phyloP scores from a whole-genome alignment of 768 basidiomycete species.

The Tylopilus rubrobrunneus region DNA sequence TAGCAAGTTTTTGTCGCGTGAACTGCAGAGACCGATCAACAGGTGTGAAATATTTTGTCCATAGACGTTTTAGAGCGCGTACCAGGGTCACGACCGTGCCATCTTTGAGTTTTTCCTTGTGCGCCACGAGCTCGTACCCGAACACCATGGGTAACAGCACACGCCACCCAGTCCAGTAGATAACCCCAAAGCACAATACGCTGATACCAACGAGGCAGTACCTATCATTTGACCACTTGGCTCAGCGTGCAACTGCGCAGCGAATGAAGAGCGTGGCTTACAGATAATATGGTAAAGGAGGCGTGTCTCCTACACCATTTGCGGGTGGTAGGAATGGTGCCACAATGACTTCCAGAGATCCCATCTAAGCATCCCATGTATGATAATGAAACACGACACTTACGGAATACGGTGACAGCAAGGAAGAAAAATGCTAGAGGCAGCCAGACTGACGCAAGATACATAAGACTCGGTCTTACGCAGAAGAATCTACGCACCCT shows the following conservation, averaged over 20 bases:
- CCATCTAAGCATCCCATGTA: slow-evolving; percentile 3
- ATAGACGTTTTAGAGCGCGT: slow-evolving; percentile 13
- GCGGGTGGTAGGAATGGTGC: slow-evolving; percentile 54
- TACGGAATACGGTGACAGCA: slow-evolving; percentile 47
- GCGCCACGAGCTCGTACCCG: slow-evolving; percentile 43
- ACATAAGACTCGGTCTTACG: neutral
- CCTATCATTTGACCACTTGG: slow-evolving; percentile 21
- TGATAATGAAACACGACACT: slow-evolving; percentile 16
- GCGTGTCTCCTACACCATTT: slow-evolving; percentile 54
- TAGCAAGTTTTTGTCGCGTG: too few relatives aligned
- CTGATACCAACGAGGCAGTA: slow-evolving; percentile 54
- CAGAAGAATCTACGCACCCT: slow-evolving; percentile 29
- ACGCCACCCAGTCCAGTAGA: slow-evolving; percentile 56
- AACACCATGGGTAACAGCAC: slow-evolving; percentile 46
- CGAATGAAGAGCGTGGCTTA: slow-evolving; percentile 8
- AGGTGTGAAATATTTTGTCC: too few relatives aligned
- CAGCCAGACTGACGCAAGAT: slow-evolving; percentile 42
- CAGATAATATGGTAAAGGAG: slow-evolving; percentile 58
- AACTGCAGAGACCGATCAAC: too few relatives aligned
- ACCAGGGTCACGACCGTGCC: slow-evolving; percentile 55
- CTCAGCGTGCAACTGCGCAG: slow-evolving; percentile 27
- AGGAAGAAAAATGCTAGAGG: slow-evolving; percentile 55
- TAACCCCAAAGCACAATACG: slow-evolving; percentile 41
- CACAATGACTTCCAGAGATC: slow-evolving; percentile 40
- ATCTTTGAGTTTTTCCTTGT: slow-evolving; percentile 46